Conservation (phyloP, 768 basidiomycete genomes). For the Amanita brunnescens region DNA sequence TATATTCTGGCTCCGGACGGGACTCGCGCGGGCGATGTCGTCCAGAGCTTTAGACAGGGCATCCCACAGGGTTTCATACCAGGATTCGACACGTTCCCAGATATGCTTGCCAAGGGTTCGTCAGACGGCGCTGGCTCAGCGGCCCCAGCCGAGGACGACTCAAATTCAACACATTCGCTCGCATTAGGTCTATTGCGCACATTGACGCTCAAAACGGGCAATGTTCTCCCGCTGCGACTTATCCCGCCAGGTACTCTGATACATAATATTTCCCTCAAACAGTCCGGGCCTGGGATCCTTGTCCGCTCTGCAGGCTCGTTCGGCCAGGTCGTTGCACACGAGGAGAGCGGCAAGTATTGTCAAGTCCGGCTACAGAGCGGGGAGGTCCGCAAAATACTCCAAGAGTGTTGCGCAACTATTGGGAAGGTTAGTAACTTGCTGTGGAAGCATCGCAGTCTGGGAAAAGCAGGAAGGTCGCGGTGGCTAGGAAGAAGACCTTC, state of each 20-base stretch:
- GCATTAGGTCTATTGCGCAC: conserved; percentile 81
- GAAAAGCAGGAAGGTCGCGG: conserved; percentile 85
- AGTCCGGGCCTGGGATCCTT: conserved; percentile 69
- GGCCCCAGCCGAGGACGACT: conserved; percentile 13
- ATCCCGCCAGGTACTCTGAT: conserved; percentile 90
- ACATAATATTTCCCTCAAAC: conserved; percentile 74
- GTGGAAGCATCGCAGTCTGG: conserved; percentile 77
- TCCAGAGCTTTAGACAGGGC: conserved; percentile 79
- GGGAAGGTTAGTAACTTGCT: conserved; percentile 88
- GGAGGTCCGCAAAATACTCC: conserved; percentile 80
- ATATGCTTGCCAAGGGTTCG: conserved; percentile 11
- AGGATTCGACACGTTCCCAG: conserved; percentile 26
- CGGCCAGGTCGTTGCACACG: conserved; percentile 74
- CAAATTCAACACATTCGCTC: conserved; percentile 43
- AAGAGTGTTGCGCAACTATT: conserved; percentile 79
- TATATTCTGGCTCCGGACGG: conserved; percentile 94
- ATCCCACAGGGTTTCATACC: conserved; percentile 71
- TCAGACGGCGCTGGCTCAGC: conserved; percentile 9
- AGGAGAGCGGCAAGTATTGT: conserved; percentile 60
- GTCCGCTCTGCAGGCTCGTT: conserved; percentile 86
- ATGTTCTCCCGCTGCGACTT: conserved; percentile 84
- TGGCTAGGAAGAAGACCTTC: conserved; percentile 82
- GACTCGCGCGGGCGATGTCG: conserved; percentile 77
- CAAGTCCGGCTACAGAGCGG: conserved; percentile 87
- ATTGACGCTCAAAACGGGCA: conserved; percentile 80